These are phyloP conservation scores for Hypoxylon perforatum DNA, from an alignment of 495 filamentous ascomycete genomes.

Conservation along the genomic window DNA sequence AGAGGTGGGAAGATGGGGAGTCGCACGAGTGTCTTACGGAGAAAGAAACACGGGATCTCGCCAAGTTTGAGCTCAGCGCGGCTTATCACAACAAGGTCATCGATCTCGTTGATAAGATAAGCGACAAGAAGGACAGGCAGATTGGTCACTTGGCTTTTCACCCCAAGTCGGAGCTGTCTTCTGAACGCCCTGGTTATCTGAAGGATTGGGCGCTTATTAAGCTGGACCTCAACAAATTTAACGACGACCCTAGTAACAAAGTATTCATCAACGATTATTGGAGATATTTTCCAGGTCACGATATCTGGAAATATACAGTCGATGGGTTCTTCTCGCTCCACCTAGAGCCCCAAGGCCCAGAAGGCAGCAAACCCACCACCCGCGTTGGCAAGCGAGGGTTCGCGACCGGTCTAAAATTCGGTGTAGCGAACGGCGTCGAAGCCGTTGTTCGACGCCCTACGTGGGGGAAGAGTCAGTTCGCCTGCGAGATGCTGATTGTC, in stretches of 20 bases:
- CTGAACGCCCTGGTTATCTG: slow-evolving; percentile 1
- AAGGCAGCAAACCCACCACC: slow-evolving; percentile 7
- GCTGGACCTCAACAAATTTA: slow-evolving; percentile 7
- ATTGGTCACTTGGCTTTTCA: slow-evolving; percentile 16
- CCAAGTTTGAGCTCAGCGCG: neutral
- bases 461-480: neutral
- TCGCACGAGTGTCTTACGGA: neutral
- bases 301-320: neutral
- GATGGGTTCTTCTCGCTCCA: neutral
- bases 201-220: slow-evolving; percentile 16
- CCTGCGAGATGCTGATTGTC: slow-evolving; percentile 21
- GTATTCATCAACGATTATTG: neutral
- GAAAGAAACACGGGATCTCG: neutral
- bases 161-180: neutral
- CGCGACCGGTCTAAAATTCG: slow-evolving; percentile 11
- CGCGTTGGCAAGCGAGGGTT: slow-evolving; percentile 9
- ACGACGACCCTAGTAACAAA: slow-evolving; percentile 1
- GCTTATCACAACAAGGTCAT: neutral
- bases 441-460: slow-evolving; percentile 14
- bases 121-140: neutral
- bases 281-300: neutral
- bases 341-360: neutral
- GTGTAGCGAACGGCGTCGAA: slow-evolving; percentile 14
- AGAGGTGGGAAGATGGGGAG: neutral
- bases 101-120: neutral